phyloP scores from a whole-genome alignment of 805 yeast species.

The Suhomyces prunicola region DNA sequence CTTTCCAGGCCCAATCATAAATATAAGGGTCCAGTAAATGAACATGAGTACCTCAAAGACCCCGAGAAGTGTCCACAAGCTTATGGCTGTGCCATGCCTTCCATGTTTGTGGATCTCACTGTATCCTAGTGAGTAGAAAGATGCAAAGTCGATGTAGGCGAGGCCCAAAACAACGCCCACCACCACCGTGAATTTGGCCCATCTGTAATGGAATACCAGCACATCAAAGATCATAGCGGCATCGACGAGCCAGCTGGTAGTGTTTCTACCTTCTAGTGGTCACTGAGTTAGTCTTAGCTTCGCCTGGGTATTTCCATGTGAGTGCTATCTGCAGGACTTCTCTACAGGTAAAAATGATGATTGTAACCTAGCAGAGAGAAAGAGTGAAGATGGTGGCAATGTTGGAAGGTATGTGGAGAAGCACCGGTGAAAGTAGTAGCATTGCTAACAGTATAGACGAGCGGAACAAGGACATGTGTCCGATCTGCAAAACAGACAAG shows the following conservation, averaged over 20 bases:
- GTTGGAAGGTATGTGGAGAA: background rate
- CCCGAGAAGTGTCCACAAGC: slow-evolving; percentile 32
- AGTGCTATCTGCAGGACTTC: background rate
- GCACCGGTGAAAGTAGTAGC: background rate
- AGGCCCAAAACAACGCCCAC: slow-evolving; percentile 21
- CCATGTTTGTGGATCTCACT: slow-evolving; percentile 28
- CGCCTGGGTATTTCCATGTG: background rate
- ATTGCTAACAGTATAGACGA: slow-evolving; percentile 34
- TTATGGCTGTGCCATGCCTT: slow-evolving; percentile 31
- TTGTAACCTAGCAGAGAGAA: background rate
- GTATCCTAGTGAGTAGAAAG: slow-evolving; percentile 45
- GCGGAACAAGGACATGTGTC: slow-evolving; percentile 78
- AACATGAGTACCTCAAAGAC: slow-evolving; percentile 22
- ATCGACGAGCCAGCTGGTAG: too few relatives aligned
- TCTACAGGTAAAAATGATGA: background rate
- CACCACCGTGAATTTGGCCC: slow-evolving; percentile 26
- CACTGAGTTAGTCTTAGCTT: background rate
- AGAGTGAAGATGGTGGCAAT: background rate
- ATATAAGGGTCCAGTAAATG: slow-evolving; percentile 45
- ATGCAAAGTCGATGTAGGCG: slow-evolving; percentile 44
- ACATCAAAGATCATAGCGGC: slow-evolving; percentile 8
- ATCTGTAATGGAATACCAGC: slow-evolving; percentile 6
- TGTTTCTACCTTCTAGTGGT: too few relatives aligned
- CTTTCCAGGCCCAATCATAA: slow-evolving; percentile 58
- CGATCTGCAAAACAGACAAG: slow-evolving; percentile 93